Conservation (phyloP, 73 alveolate genomes). For the Paramecium tetraurelia region DNA sequence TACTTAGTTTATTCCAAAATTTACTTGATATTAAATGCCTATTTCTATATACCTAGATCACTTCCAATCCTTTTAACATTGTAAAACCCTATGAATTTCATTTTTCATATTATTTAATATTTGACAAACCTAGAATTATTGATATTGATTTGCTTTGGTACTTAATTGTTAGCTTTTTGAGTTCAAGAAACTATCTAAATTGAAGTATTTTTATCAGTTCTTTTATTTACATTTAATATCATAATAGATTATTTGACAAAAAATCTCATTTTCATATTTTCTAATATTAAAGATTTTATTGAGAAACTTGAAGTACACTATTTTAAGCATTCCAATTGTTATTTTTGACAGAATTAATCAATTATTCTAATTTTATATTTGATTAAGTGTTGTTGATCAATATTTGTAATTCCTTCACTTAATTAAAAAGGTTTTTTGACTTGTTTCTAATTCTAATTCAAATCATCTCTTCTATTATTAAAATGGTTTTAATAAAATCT, state of each 20-base stretch:
- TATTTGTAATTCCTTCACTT: background rate
- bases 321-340: constrained; percentile 20
- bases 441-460: background rate
- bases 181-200: background rate
- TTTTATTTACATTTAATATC: background rate
- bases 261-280: too few species aligned
- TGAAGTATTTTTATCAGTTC: background rate
- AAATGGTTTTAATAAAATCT: constrained; percentile 27
- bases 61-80: background rate
- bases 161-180: background rate
- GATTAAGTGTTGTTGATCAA: background rate
- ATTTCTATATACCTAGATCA: background rate
- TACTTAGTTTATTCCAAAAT: background rate
- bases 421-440: background rate
- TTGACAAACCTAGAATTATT: background rate
- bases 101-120: background rate
- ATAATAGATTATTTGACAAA: background rate
- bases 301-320: too few species aligned
- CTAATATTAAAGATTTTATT: too few species aligned
- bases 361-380: background rate
- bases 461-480: background rate
- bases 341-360: background rate
- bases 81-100: background rate
- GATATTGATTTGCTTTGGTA: background rate
- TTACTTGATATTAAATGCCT: background rate